Conservation (phyloP, 2,329 filamentous ascomycete species). For the Fusarium pseudograminearum region DNA sequence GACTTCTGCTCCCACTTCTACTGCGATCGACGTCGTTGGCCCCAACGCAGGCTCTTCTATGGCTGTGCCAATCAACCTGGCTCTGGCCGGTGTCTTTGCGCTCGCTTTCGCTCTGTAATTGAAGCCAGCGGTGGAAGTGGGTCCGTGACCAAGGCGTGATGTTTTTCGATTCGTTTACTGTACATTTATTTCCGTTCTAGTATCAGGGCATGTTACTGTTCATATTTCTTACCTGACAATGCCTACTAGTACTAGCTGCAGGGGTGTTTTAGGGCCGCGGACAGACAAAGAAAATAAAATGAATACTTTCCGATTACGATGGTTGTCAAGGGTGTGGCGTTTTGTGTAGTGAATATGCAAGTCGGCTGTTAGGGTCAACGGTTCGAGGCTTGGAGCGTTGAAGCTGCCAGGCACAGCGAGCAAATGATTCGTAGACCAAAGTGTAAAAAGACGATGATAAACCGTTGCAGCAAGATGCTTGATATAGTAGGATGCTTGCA, state of each 20-base stretch:
- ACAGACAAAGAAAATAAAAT: conserved; percentile 24
- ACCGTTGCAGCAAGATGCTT: background rate
- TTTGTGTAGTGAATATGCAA: background rate
- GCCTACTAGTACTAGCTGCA: conserved; percentile 17
- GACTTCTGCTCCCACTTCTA: conserved; percentile 6
- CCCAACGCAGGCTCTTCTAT: conserved; percentile 36
- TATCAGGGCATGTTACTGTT: conserved; percentile 8
- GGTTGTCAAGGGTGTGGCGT: background rate
- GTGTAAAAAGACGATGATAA: background rate
- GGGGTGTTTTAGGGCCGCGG: conserved; percentile 13
- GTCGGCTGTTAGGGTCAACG: background rate
- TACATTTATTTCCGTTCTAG: conserved; percentile 19
- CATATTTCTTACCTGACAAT: conserved; percentile 7
- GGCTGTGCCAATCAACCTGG: conserved; percentile 27
- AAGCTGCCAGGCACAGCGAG: background rate
- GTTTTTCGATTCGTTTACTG: conserved; percentile 14
- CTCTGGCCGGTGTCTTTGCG: conserved; percentile 27
- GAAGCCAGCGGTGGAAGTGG: background rate
- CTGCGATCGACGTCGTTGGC: conserved; percentile 16
- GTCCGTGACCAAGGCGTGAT: background rate
- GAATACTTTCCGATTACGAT: background rate
- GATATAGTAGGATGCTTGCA: background rate
- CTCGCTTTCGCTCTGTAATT: conserved; percentile 30
- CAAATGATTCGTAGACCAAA: background rate
- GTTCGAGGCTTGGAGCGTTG: background rate